Evolutionary conservation across 208 protist genomes (phyloP).

Genomic region (Trypanosoma rangeli): DNA sequence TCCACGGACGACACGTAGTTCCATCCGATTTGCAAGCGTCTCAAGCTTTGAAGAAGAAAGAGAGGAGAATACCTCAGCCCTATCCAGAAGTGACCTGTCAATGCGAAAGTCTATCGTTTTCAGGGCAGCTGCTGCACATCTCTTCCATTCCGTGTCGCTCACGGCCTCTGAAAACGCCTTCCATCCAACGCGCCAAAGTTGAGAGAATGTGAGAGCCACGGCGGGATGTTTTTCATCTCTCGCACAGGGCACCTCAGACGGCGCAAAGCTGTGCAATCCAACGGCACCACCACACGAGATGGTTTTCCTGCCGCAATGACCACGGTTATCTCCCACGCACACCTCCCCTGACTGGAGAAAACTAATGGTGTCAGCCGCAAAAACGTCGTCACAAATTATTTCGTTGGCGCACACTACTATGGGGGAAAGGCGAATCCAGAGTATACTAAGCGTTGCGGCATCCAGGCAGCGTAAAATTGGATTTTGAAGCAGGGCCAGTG

Average conservation of each 20-base stretch:
- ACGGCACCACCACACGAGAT: constrained; percentile 28
- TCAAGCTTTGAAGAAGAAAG: constrained; percentile 34
- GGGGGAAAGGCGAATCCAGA: constrained; percentile 51
- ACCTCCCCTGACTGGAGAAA: constrained; percentile 60
- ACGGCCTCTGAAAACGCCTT: constrained; percentile 29
- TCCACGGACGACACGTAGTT: constrained; percentile 38
- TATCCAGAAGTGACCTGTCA: constrained; percentile 23
- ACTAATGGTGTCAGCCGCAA: constrained; percentile 50
- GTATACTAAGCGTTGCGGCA: constrained; percentile 24
- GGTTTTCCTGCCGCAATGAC: background rate
- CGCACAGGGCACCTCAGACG: constrained; percentile 31
- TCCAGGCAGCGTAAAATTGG: constrained; percentile 42
- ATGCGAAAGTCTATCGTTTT: constrained; percentile 21
- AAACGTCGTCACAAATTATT: constrained; percentile 58
- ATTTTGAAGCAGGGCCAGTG: constrained; percentile 42
- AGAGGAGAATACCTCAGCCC: constrained; percentile 37
- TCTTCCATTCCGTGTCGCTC: constrained; percentile 28
- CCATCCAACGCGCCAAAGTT: constrained; percentile 53
- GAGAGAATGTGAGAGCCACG: constrained; percentile 42
- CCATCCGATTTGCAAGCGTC: constrained; percentile 33
- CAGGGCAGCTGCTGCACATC: constrained; percentile 31
- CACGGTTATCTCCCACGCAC: background rate
- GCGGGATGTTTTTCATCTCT: constrained; percentile 32
- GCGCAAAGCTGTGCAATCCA: constrained; percentile 56
- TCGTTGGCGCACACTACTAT: constrained; percentile 45